Base-by-base conservation (phyloP, 164 flowering plant species). In the Paratinospora sagittata region DNA sequence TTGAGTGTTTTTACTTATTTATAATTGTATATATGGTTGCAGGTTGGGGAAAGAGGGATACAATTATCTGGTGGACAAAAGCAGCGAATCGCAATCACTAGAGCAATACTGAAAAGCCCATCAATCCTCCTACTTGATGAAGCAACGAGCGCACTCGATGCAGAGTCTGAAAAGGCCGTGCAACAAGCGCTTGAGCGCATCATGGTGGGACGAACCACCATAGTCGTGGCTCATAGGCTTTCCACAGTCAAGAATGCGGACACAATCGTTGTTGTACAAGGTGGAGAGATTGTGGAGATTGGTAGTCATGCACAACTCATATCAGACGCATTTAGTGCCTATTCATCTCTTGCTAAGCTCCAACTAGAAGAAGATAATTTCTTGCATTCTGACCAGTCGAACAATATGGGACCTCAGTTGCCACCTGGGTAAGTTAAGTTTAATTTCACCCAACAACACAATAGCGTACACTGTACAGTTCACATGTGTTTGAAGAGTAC, bases 11-110 rank as follows among this genome's bases (percentile, higher is more conserved):
- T n/a, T n/a, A n/a, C n/a, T n/a, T n/a, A n/a, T n/a, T n/a, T n/a
- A n/a, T n/a, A n/a, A n/a, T n/a, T n/a, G n/a, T n/a, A n/a, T n/a
- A n/a, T n/a, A n/a, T n/a, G n/a, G n/a, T n/a, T n/a, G n/a, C n/a
- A n/a, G n/a, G n/a, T 95, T 30, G 98, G 98, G 1, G 97, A 95
- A 77, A 86, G 97, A 79, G 98, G 98, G 27, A 78, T 92, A 58
- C 98, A 95, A 67, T 75, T 95, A 73, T 95, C 98, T 17, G 98
- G 98, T 19, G 98, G 98, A 36, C 97, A 94, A 77, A 94, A 94
- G 81, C 98, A 94, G 71, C 81, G 98, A 67, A 90, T 95, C 36
- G 98, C 98, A 23, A 89, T 95, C 75, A 81, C 98, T 0, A 83
- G 98, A n/a, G 98, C 98, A 2, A 84, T 95, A 17, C 86, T 95